These are phyloP conservation scores for Linum tenue DNA, from an alignment of 345 rosid species.

Conservation along the genomic window DNA sequence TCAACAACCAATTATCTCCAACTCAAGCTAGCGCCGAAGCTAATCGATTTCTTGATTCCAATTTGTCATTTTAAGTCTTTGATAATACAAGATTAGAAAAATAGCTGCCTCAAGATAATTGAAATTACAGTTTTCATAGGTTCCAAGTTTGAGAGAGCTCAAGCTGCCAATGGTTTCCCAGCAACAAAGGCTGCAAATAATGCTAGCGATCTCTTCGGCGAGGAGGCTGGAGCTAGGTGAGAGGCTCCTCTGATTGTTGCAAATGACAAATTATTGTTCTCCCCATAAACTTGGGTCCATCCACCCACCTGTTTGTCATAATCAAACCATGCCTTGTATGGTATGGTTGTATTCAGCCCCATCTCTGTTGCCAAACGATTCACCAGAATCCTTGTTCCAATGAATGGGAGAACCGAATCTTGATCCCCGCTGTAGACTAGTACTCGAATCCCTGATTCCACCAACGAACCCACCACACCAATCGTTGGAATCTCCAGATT, in stretches of 20 bases:
- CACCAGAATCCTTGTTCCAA: slow-evolving; percentile 10
- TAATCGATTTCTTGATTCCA: too few relatives aligned
- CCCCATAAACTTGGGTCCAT: slow-evolving; percentile 13
- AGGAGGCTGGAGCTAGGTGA: slow-evolving; percentile 6
- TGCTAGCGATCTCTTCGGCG: slow-evolving; percentile 6
- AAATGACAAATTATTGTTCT: background rate
- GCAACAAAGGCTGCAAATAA: slow-evolving; percentile 9
- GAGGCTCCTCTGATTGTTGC: slow-evolving; percentile 14
- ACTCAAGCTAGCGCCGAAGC: too few relatives aligned
- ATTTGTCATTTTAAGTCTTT: too few relatives aligned
- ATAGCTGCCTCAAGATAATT: too few relatives aligned
- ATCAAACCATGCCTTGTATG: slow-evolving; percentile 8
- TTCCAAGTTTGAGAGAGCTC: background rate
- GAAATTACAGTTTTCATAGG: too few relatives aligned
- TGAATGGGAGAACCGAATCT: slow-evolving; percentile 14
- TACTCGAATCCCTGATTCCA: slow-evolving; percentile 14
- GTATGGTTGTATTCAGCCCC: slow-evolving; percentile 3
- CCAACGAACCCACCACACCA: slow-evolving; percentile 14
- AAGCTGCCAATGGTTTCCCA: slow-evolving; percentile 1
- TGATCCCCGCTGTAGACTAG: slow-evolving; percentile 20
- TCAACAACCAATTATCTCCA: too few relatives aligned
- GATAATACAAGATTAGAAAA: too few relatives aligned
- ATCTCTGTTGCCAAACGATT: slow-evolving; percentile 10
- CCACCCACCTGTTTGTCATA: slow-evolving; percentile 9
- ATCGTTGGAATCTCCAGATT: slow-evolving; percentile 17